Evolutionary conservation across 805 yeast species (phyloP).

Genomic region (Ogataea pini): DNA sequence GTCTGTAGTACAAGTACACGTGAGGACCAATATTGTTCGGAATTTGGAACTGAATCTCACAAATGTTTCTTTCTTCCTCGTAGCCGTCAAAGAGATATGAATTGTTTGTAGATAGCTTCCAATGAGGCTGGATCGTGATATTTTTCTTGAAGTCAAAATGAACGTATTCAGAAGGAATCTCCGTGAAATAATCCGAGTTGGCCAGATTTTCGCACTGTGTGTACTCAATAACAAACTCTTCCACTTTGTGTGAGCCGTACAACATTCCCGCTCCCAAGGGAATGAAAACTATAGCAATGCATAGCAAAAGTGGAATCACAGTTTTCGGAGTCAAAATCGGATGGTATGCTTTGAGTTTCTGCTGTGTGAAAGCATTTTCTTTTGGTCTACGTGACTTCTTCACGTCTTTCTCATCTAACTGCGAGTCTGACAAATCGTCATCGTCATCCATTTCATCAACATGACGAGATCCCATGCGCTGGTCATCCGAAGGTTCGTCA

Average conservation of each 20-base stretch:
- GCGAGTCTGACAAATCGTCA: conserved; percentile 49
- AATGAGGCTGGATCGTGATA: conserved; percentile 50
- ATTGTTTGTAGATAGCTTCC: conserved; percentile 56
- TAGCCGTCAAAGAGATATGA: conserved; percentile 41
- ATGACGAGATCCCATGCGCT: background rate
- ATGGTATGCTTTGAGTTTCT: conserved; percentile 52
- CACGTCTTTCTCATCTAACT: conserved; percentile 36
- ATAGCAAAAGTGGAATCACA: conserved; percentile 79
- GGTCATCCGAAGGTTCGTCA: conserved; percentile 13
- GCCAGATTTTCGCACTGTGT: conserved; percentile 63
- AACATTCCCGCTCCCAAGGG: conserved; percentile 90
- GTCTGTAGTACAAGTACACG: conserved; percentile 73
- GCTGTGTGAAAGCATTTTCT: conserved; percentile 59
- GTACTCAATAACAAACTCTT: conserved; percentile 76
- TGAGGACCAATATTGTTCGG: conserved; percentile 76
- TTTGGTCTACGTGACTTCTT: conserved; percentile 64
- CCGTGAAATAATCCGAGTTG: conserved; percentile 41
- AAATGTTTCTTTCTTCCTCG: conserved; percentile 51
- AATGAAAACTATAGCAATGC: conserved; percentile 77
- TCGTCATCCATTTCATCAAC: conserved; percentile 32
- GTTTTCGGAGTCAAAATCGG: conserved; percentile 92
- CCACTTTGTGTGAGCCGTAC: conserved; percentile 71
- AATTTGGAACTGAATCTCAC: conserved; percentile 72
- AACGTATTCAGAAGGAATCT: conserved; percentile 62
- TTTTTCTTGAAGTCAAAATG: conserved; percentile 56